Conservation (phyloP, 2,329 filamentous ascomycete species). For the Penicillium sp. region DNA sequence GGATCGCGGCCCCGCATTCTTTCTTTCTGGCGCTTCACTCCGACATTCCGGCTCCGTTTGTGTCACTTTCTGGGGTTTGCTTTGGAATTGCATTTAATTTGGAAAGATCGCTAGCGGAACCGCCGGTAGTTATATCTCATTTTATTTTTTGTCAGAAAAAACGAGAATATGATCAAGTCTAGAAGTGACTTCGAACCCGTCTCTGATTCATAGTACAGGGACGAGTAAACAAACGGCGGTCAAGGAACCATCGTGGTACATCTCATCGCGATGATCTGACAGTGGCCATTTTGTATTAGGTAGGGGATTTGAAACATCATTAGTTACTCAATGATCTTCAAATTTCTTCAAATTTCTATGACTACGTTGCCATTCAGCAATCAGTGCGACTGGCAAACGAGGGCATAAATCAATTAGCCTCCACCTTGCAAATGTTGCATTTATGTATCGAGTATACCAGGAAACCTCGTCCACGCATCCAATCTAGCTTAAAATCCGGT, state of each 20-base stretch:
- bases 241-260: neutral
- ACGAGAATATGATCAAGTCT: neutral
- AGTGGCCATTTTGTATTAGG: no score
- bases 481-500: constrained; percentile 32
- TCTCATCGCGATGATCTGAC: neutral
- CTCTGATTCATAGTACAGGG: neutral
- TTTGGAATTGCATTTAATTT: neutral
- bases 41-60: neutral
- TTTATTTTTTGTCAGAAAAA: no score
- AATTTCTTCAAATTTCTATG: no score
- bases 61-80: neutral
- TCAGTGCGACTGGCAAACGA: no score
- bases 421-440: neutral
- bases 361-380: no score
- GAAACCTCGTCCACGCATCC: neutral
- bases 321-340: no score
- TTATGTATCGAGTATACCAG: no score
- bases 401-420: neutral
- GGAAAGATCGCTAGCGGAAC: no score
- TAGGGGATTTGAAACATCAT: no score
- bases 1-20: constrained; percentile 14
- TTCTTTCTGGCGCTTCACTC: constrained; percentile 1
- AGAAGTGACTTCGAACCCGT: neutral
- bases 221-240: neutral
- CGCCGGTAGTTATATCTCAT: no score